Percentiles rank a stretch among this genome's conserved stretches.
Conservation (phyloP, 2,329 filamentous ascomycete species). For the Penicillium sp. region DNA sequence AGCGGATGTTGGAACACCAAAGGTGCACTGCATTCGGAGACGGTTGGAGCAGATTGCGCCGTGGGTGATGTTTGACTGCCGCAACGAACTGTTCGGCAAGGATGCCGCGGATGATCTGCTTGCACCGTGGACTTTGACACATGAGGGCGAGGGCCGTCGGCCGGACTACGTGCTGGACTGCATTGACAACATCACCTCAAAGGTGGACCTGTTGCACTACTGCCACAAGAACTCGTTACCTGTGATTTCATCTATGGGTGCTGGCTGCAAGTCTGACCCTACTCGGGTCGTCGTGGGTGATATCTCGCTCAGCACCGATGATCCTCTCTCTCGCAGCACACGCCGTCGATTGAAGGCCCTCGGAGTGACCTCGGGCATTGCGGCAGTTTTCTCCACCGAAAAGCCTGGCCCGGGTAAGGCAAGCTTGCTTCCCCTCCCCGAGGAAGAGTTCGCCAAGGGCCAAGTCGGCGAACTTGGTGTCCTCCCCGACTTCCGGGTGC, state of each 20-base stretch:
- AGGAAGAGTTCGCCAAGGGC: conserved; percentile 85
- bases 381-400: conserved; percentile 89
- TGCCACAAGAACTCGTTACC: conserved; percentile 74
- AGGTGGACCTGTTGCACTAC: conserved; percentile 85
- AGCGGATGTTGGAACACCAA: conserved; percentile 87
- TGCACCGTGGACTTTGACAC: conserved; percentile 59
- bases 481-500: conserved; percentile 85
- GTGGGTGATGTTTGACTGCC: conserved; percentile 86
- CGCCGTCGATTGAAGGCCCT: conserved; percentile 71
- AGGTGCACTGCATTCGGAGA: conserved; percentile 79
- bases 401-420: conserved; percentile 89
- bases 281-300: conserved; percentile 88
- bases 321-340: conserved; percentile 82
- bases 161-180: conserved; percentile 94
- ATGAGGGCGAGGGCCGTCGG: conserved; percentile 43
- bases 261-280: conserved; percentile 84
- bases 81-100: conserved; percentile 77
- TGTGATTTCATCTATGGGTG: conserved; percentile 94
- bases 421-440: conserved; percentile 77
- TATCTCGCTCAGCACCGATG: conserved; percentile 82
- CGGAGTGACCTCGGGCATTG: conserved; percentile 81
- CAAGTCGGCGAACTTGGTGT: conserved; percentile 82
- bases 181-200: conserved; percentile 97
- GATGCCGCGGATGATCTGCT: conserved; percentile 66
- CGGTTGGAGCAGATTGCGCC: conserved; percentile 83